Base-by-base conservation (phyloP, 2,329 filamentous ascomycete species). In the Dothiorella sarmentorum region DNA sequence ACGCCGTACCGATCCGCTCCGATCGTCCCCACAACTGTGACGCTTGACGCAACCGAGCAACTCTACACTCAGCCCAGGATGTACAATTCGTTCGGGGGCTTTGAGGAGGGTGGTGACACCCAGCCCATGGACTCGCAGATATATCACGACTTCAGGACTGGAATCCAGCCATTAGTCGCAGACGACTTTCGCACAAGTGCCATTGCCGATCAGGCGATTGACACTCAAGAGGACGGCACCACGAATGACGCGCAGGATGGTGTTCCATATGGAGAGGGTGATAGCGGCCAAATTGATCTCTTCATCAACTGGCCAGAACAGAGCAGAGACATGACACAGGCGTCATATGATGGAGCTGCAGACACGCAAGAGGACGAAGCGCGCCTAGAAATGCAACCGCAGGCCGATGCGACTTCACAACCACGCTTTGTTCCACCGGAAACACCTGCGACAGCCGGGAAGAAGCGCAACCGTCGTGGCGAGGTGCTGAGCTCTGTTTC, bases 71-170 rank as follows among this genome's bases (percentile, higher is more conserved):
- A 35, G n/a, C 15, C n/a, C 35, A 73, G 64, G 27, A 71, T 71
- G 68, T 59, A 63, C 57, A 64, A 67, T 27, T 75, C 73, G 31
- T 78, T 78, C 61, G 57, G 64, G 22, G 73, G 66, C 31, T 73
- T 67, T 45, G 69, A 70, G n/a, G n/a, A n/a, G 51, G 71, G 71
- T 59, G 76, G 76, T 51, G 77, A 80, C 61, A 80, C 78, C 1
- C 78, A 80, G 66, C 71, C 73, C 22, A 70, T 71, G 63, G 75
- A 77, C 56, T 76, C 76, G 56, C 77, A 80, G 62, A 73, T 78
- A 44, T 76, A 77, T 64, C 73, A 67, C 45, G 65, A 75, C 20
- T 76, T 67, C 61, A 33, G 22, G 22, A 26, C 24, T n/a, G 35
- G 22, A 15, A 22, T 38, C 11, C 7, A 22, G n/a, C 24, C 33